Evolutionary conservation across 192 early-diverging fungal genomes (phyloP).

Genomic region (Borealophlyctis nickersoniae): DNA sequence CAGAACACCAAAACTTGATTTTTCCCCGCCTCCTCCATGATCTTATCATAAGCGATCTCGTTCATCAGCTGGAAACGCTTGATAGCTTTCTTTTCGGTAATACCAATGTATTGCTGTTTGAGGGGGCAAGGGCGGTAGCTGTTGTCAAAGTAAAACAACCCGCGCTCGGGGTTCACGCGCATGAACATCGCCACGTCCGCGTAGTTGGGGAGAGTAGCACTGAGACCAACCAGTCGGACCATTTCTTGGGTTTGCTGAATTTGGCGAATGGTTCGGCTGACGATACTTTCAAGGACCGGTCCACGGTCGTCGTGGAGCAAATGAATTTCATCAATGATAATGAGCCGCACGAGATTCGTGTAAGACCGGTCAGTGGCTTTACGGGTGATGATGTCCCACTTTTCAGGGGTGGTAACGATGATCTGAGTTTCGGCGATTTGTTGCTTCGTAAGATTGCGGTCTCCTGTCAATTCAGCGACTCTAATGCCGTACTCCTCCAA

Average conservation of each 20-base stretch:
- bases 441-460: constrained; percentile 93
- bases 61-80: constrained; percentile 94
- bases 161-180: constrained; percentile 74
- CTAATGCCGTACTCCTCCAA: constrained; percentile 75
- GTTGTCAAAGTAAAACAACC: constrained; percentile 92
- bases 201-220: constrained; percentile 95
- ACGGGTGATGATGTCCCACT: constrained; percentile 98
- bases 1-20: constrained; percentile 93
- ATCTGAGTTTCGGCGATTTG: constrained; percentile 95
- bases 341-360: constrained; percentile 80
- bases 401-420: constrained; percentile 98
- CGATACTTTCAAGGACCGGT: constrained; percentile 90
- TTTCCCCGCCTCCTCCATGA: constrained; percentile 75
- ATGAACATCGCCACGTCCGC: constrained; percentile 92
- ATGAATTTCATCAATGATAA: constrained; percentile 98
- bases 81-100: constrained; percentile 95
- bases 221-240: constrained; percentile 88
- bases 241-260: constrained; percentile 88
- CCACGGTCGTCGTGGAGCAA: constrained; percentile 96
- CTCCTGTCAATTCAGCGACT: constrained; percentile 96
- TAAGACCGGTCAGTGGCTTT: constrained; percentile 91
- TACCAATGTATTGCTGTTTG: constrained; percentile 93
- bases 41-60: constrained; percentile 93
- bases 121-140: constrained; percentile 91
- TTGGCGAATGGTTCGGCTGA: constrained; percentile 77